Base-by-base conservation (phyloP, 169 alveolate genomes). In the Eimeria maxima region DNA sequence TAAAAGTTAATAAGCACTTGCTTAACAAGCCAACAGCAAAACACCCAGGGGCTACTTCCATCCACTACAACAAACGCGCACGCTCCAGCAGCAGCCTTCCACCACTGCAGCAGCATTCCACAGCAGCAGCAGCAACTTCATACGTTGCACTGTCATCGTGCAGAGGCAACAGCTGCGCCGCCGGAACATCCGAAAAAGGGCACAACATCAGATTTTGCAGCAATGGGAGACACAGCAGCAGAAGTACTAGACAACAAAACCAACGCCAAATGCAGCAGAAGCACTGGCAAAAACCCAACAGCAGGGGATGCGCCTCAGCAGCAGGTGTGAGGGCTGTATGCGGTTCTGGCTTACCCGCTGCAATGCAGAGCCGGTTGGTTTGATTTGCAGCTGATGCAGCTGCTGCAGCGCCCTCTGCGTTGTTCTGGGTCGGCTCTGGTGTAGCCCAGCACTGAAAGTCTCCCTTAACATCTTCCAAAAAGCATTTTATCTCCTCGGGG, bases 361-460 rank as follows among this genome's bases (percentile, higher is more conserved):
- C 91, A 38, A 83, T 83, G 74, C 42, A 83, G 3, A 83, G 71
- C 24, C 76, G 24, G 55, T 29, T 53, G 45, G 7, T 45, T 47
- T 38, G 67, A 42, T 10, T 24, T 45, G n/a, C 4, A 38, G 84
- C 38, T 20, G 89, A n/a, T n/a, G 45, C 63, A 16, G 87, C 87
- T 11, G 87, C 60, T 42, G 87, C 16, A 45, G 89, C 38, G 47
- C 74, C 91, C 50, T 47, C 53, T 45, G 89, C 63, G 57, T 42
- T 29, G 53, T 55, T 27, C 55, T 83, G 71, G 50, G 18, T 8
- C 57, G 38, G 76, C 74, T 24, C 73, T 3, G 71, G 91, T 22
- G 91, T 53, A 7, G 74, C 91, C 71, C 71, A 83, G 74, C 91
- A 83, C 74, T 83, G 91, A 45, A 50, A 83, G 22, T 83, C 50